These are phyloP conservation scores for Platanthera guangdongensis DNA, from an alignment of 106 monocot genomes.

Conservation along the genomic window DNA sequence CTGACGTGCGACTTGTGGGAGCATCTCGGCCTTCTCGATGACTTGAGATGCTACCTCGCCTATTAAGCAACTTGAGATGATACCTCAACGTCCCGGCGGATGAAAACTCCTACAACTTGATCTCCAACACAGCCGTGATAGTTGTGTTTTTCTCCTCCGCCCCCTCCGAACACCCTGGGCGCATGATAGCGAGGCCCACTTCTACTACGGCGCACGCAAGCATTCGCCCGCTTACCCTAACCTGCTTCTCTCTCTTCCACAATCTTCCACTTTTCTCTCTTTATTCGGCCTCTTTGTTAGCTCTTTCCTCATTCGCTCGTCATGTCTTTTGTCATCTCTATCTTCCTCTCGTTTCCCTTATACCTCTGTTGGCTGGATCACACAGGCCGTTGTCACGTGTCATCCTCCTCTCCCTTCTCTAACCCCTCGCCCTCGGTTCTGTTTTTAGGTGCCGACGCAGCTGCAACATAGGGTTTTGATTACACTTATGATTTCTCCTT, in stretches of 20 bases:
- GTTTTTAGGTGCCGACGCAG: conserved; percentile 1
- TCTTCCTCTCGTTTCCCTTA: background rate
- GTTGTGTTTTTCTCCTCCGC: background rate
- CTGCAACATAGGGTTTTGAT: background rate
- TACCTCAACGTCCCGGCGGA: no score
- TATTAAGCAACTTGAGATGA: no score
- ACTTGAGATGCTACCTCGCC: no score
- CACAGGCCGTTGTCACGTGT: conserved; percentile 11
- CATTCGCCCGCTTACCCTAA: background rate
- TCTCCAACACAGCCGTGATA: no score
- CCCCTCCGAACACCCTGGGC: background rate
- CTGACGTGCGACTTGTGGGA: no score
- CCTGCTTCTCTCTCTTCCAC: conserved; percentile 4
- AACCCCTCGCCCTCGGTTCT: conserved; percentile 2
- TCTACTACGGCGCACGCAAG: background rate
- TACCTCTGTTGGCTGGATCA: background rate
- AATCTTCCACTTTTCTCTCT: background rate
- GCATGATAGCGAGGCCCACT: background rate
- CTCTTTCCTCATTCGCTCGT: conserved; percentile 3
- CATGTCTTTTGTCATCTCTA: conserved; percentile 11
- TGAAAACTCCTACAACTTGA: no score
- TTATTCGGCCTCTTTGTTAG: background rate
- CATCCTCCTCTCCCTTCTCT: background rate
- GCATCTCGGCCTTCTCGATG: no score
- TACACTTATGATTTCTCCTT: background rate